Base-by-base conservation (phyloP, 306 rosid genomes). In the Quercus dentata region DNA sequence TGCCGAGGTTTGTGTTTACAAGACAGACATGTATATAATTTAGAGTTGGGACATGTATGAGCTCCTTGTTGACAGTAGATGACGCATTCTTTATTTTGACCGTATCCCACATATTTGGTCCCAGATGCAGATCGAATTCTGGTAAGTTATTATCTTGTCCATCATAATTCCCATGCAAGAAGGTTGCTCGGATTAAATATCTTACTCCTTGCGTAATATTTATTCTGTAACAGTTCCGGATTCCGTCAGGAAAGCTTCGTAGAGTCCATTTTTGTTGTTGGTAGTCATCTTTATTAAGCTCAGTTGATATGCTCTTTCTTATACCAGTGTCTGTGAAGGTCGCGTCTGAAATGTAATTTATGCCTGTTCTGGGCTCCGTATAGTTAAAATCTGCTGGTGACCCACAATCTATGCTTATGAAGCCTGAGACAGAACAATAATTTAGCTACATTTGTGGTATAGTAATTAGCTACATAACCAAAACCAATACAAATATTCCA, bases 391-490 rank as follows among this genome's bases (percentile, higher is more conserved):
- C 21, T 17, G 58, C 51, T 5, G 85, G 88, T 15, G 63, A 67
- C 33, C 92, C 92, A 75, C 92, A 90, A 44, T 83, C 90, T 74
- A 90, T 65, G 87, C 87, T 90, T 8, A 88, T 85, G 88, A 90
- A 90, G 71, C 82, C 94, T 31, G 35, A 4, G 6, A 31, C 1
- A 31, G 6, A 31, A 31, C 35, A 31, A 31, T 31, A 31, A 31
- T 31, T 31, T 31, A 31, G 35, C 5, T 31, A 31, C 4, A 31
- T 31, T 4, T 31, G 0, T 31, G 35, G 35, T 31, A 31, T 1
- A 4, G 35, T 31, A 31, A 31, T 31, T 31, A 31, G 35, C 1
- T 4, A 30, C 4, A 30, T 30, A 31, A 31, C 35, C 35, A 31
- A 31, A 31, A 31, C 35, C 35, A 41, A 8, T 8, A 41, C 49